Percentiles rank a stretch among this genome's conserved stretches.
phyloP scores from a whole-genome alignment of 495 filamentous ascomycete genomes.

The Lophiotrema nucula region DNA sequence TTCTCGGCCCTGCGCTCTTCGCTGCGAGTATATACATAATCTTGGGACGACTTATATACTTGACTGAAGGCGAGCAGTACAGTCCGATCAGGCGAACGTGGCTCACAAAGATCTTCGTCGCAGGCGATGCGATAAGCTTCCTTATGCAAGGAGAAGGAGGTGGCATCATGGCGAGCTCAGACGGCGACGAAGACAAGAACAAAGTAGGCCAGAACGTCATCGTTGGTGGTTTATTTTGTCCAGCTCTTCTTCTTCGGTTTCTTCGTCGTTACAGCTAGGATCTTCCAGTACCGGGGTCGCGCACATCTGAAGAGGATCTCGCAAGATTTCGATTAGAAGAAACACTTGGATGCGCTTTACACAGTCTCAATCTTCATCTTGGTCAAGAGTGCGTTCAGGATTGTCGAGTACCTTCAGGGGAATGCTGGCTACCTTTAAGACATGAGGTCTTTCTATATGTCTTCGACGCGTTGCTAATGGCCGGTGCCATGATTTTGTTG shows the following conservation, averaged over 20 bases:
- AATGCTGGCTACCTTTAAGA: slow-evolving; percentile 50
- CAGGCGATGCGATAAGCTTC: slow-evolving; percentile 35
- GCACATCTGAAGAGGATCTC: slow-evolving; percentile 23
- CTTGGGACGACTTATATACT: slow-evolving; percentile 36
- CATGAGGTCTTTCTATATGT: slow-evolving; percentile 63
- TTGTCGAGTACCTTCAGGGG: slow-evolving; percentile 62
- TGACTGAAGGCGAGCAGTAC: slow-evolving; percentile 11
- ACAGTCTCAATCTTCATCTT: slow-evolving; percentile 54
- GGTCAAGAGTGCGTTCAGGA: slow-evolving; percentile 58
- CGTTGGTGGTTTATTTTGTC: slow-evolving; percentile 27
- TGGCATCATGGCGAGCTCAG: neutral
- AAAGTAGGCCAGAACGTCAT: slow-evolving; percentile 33
- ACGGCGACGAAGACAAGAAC: slow-evolving; percentile 5
- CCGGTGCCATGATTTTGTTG: slow-evolving; percentile 51
- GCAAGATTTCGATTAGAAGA: slow-evolving; percentile 47
- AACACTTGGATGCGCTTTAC: slow-evolving; percentile 55
- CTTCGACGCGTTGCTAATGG: slow-evolving; percentile 64
- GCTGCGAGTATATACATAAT: slow-evolving; percentile 43
- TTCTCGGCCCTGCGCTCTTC: slow-evolving; percentile 36
- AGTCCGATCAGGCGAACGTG: slow-evolving; percentile 28
- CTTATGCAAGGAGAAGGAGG: slow-evolving; percentile 22
- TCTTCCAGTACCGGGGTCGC: slow-evolving; percentile 34
- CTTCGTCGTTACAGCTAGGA: slow-evolving; percentile 24
- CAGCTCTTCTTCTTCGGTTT: slow-evolving; percentile 35
- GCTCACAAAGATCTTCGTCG: slow-evolving; percentile 40